phyloP scores from a whole-genome alignment of 164 flowering plant genomes.

The Tetracentron sinense region DNA sequence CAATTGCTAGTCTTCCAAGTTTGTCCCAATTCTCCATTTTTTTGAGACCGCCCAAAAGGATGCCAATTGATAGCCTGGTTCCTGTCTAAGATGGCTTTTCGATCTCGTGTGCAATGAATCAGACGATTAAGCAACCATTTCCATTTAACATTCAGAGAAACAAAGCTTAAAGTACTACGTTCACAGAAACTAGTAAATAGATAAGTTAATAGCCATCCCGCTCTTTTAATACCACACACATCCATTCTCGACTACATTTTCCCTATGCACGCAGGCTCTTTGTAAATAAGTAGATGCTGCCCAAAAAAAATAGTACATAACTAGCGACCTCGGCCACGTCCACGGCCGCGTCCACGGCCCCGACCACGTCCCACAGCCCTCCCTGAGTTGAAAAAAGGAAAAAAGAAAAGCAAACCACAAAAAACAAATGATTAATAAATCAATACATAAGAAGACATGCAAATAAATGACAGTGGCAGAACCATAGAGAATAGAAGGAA shows the following conservation, averaged over 20 bases:
- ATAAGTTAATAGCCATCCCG: not conserved
- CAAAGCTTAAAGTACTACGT: too few species aligned
- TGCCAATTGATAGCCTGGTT: too few species aligned
- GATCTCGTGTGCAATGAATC: too few species aligned
- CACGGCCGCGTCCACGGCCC: slow-evolving; percentile 92
- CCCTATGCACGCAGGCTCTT: slow-evolving; percentile 10
- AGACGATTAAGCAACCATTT: too few species aligned
- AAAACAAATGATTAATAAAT: not conserved
- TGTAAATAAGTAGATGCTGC: slow-evolving; percentile 12
- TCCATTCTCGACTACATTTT: not conserved
- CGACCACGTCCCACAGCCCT: slow-evolving; percentile 82
- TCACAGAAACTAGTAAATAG: too few species aligned
- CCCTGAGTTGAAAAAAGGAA: slow-evolving; percentile 33
- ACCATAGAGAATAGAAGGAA: not conserved
- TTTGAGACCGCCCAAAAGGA: too few species aligned
- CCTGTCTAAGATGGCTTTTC: too few species aligned
- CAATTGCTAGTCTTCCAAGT: too few species aligned
- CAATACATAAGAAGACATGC: not conserved
- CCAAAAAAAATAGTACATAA: slow-evolving; percentile 9
- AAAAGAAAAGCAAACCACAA: not conserved
- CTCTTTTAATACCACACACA: not conserved
- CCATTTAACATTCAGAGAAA: too few species aligned
- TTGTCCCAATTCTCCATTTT: too few species aligned
- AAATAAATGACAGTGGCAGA: not conserved
- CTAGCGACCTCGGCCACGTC: slow-evolving; percentile 88